These are phyloP conservation scores for Carnegiea gigantea DNA, from an alignment of 179 eudicot genomes.

Conservation along the genomic window DNA sequence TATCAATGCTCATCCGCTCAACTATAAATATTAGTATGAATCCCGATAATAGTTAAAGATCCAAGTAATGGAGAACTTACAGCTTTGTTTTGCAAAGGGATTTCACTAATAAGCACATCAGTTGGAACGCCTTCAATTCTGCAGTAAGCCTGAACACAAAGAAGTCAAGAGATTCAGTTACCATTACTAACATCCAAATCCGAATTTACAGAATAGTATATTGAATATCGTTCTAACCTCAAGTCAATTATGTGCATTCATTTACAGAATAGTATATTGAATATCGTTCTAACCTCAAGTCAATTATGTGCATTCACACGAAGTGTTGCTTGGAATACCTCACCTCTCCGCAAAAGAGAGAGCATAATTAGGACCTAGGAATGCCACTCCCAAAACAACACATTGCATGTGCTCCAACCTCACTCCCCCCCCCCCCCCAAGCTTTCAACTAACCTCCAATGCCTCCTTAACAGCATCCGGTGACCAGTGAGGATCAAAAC, in stretches of 20 bases:
- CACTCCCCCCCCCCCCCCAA: no score
- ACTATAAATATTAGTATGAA: neutral
- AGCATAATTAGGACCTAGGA: neutral
- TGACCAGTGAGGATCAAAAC: constrained; percentile 52
- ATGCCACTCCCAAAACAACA: neutral
- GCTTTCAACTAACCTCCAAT: no score
- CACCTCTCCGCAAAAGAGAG: constrained; percentile 55
- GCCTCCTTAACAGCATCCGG: constrained; percentile 42
- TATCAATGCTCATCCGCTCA: neutral
- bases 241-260: constrained; percentile 58
- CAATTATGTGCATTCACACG: constrained; percentile 87
- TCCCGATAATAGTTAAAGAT: neutral
- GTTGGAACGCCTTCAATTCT: constrained; percentile 78
- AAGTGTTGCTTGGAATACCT: constrained; percentile 64
- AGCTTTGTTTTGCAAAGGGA: constrained; percentile 81
- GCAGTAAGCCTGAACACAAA: constrained; percentile 74
- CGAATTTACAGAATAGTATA: neutral
- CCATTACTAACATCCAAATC: neutral
- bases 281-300: constrained; percentile 54
- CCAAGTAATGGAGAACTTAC: constrained; percentile 49
- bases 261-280: neutral
- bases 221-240: constrained; percentile 48
- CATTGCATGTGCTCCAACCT: neutral
- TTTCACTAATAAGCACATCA: constrained; percentile 68
- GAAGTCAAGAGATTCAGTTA: constrained; percentile 6